Evolutionary conservation across 306 rosid genomes (phyloP).

Genomic region (Ochetophila trinervis): DNA sequence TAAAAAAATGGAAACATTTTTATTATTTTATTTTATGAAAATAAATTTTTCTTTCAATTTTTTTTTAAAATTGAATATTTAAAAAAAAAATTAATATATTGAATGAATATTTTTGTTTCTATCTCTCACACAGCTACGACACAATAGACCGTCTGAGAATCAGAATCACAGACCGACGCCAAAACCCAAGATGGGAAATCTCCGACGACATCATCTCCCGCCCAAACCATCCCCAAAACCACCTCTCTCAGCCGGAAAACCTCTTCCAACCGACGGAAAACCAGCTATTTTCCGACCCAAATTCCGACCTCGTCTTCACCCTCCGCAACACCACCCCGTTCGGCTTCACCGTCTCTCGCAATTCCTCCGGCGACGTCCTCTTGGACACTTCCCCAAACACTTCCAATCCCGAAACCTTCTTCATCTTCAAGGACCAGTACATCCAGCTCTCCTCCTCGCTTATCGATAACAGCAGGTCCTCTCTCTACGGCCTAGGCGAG

Average conservation of each 20-base stretch:
- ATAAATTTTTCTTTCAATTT: too few relatives aligned
- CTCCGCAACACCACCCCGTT: slow-evolving; percentile 66
- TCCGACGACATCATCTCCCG: slow-evolving; percentile 52
- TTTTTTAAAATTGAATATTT: neutral
- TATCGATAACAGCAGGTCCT: slow-evolving; percentile 39
- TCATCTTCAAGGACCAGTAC: slow-evolving; percentile 73
- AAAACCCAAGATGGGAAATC: slow-evolving; percentile 63
- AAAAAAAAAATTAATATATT: too few relatives aligned
- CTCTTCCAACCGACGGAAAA: neutral
- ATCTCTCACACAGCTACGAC: slow-evolving; percentile 41
- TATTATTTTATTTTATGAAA: too few relatives aligned
- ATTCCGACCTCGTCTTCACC: slow-evolving; percentile 59
- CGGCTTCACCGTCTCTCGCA: slow-evolving; percentile 62
- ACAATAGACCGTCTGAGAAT: slow-evolving; percentile 50
- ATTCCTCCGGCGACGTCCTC: slow-evolving; percentile 53
- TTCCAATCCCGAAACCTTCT: slow-evolving; percentile 35
- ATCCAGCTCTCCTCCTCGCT: slow-evolving; percentile 68
- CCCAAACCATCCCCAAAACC: slow-evolving; percentile 16
- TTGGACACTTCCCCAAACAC: slow-evolving; percentile 47
- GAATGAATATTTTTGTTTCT: neutral
- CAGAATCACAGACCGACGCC: slow-evolving; percentile 52
- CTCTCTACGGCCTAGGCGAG: slow-evolving; percentile 70
- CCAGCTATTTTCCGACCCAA: slow-evolving; percentile 26
- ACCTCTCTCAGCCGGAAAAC: neutral
- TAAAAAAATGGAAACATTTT: too few relatives aligned